Evolutionary conservation across 352 stramenopile species (phyloP), one percentile per base, ranked within the genome.

Genomic region (Elongisporangium prolatum): DNA sequence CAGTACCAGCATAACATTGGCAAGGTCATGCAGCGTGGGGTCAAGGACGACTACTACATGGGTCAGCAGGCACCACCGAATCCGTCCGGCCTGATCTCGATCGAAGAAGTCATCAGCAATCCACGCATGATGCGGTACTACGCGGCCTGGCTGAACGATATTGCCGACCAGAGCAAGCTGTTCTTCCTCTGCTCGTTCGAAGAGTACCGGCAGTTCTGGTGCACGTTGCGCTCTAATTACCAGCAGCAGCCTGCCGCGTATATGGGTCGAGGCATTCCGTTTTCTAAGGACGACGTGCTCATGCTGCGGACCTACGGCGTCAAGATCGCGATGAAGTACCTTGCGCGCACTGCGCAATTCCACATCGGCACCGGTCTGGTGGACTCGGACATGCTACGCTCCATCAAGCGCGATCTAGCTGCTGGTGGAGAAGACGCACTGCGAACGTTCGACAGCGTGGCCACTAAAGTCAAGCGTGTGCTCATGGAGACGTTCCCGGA

Each of bases 241-340:
- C 67, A 82, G 57, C 67, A 75, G 54, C 49, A 72, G 21, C 44
- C 63, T 18, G 59, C 64, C 3, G 48, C 56, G 13, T 69, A 52
- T 0, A 24, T 50, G 2, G 62, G 53, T 9, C 50, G 56, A 21
- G 54, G 57, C 14, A 80, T 78, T 14, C 63, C 75, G 9, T 89
- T 91, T 56, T 82, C 67, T n/a, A 93, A 95, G 56, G 86, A 95
- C 60, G 83, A 92, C 50, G 81, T 89, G 52, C 71, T 90, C 56
- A 86, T 93, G 72, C 54, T 95, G 48, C 80, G 83, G 40, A 93
- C 84, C 2, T 95, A 93, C 51, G 86, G 86, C 38, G 82, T 92
- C 14, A 95, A 95, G 67, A 93, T 95, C 53, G 79, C 82, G 4
- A 88, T 87, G 63, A 95, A 95, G 59, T 95, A 95, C 51, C 56